These are phyloP conservation scores for Annulohypoxylon stygium DNA, from an alignment of 495 filamentous ascomycete genomes.

Conservation along the genomic window DNA sequence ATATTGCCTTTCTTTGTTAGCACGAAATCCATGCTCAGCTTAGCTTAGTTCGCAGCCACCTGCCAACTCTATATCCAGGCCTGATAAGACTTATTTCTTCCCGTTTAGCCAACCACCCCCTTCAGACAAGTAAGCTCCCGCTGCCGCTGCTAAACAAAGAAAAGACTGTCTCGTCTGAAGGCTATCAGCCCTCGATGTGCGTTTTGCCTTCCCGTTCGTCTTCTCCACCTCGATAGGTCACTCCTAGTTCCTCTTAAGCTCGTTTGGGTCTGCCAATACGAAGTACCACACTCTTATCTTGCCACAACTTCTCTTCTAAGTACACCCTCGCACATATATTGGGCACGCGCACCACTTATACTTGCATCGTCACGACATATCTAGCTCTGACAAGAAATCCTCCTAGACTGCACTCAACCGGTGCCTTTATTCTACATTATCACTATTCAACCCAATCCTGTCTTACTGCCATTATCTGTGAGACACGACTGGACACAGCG, in stretches of 20 bases:
- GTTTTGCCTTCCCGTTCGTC: slow-evolving; percentile 38
- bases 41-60: slow-evolving; percentile 43
- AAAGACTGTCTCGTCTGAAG: slow-evolving; percentile 49
- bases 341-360: slow-evolving; percentile 36
- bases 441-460: slow-evolving; percentile 24
- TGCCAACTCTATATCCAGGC: slow-evolving; percentile 33
- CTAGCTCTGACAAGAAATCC: slow-evolving; percentile 41
- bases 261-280: slow-evolving; percentile 40
- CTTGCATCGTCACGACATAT: slow-evolving; percentile 42
- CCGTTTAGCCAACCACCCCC: slow-evolving; percentile 38
- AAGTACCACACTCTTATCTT: slow-evolving; percentile 46
- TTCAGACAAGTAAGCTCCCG: slow-evolving; percentile 46
- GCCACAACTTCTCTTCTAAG: slow-evolving; percentile 34
- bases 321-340: slow-evolving; percentile 48
- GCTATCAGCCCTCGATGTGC: slow-evolving; percentile 45
- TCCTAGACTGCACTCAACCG: slow-evolving; percentile 39
- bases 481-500: slow-evolving; percentile 35
- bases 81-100: slow-evolving; percentile 39
- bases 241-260: slow-evolving; percentile 26
- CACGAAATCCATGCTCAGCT: slow-evolving; percentile 42
- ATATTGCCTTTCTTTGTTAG: slow-evolving; percentile 50
- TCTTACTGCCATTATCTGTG: slow-evolving; percentile 34
- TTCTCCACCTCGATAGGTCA: slow-evolving; percentile 41
- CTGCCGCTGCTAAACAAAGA: slow-evolving; percentile 47
- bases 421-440: slow-evolving; percentile 33